Evolutionary conservation across 106 monocot species (phyloP).

Genomic region (Platanthera guangdongensis): DNA sequence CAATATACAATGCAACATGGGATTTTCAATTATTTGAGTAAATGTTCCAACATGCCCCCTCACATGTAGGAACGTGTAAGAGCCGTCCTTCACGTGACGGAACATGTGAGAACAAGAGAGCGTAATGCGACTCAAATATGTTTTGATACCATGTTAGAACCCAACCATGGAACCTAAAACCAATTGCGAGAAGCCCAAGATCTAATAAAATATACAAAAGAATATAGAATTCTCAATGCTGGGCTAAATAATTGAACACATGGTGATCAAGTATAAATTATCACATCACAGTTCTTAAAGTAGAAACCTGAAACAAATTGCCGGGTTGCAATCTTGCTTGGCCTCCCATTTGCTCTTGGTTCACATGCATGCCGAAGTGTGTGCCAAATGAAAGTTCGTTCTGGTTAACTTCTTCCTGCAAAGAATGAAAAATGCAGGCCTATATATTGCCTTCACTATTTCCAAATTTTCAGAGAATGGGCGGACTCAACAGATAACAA

Average conservation of each 20-base stretch:
- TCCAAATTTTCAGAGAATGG: neutral
- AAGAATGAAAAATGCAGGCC: neutral
- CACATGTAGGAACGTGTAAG: too few species aligned
- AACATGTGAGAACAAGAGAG: too few species aligned
- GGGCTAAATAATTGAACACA: neutral
- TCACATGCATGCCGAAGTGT: conserved; percentile 41
- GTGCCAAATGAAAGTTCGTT: conserved; percentile 41
- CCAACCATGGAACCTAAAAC: too few species aligned
- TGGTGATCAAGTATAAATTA: neutral
- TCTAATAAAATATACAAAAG: too few species aligned
- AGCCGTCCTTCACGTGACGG: too few species aligned
- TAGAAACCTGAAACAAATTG: conserved; percentile 44
- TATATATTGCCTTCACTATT: neutral
- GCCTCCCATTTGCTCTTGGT: conserved; percentile 31
- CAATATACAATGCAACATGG: too few species aligned
- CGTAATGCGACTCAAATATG: too few species aligned
- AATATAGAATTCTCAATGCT: too few species aligned
- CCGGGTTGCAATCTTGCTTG: conserved; percentile 31
- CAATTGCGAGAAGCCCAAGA: too few species aligned
- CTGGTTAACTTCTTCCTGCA: conserved; percentile 39
- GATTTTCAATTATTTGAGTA: too few species aligned
- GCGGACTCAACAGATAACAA: neutral
- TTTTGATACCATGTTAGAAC: too few species aligned
- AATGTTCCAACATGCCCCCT: too few species aligned
- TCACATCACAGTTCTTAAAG: neutral